These are phyloP conservation scores for Cadophora sp. DNA, from an alignment of 2,329 filamentous ascomycete species.

Conservation along the genomic window DNA sequence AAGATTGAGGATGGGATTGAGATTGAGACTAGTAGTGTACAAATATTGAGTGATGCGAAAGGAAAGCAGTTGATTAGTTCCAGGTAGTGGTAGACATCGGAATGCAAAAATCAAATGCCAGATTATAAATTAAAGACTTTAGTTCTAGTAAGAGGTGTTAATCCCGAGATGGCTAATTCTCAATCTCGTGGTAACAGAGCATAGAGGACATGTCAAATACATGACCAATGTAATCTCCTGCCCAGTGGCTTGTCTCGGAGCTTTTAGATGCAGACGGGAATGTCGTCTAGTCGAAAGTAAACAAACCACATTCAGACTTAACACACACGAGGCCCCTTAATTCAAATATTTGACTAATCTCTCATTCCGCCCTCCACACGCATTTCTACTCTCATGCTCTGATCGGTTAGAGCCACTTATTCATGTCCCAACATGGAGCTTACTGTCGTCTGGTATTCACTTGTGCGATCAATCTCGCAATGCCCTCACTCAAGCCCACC, in stretches of 20 bases:
- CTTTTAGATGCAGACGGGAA: too few species aligned
- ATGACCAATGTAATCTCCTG: too few species aligned
- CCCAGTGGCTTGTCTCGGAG: too few species aligned
- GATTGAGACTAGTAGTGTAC: neutral
- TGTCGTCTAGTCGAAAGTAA: too few species aligned
- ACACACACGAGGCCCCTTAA: too few species aligned
- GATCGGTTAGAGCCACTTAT: neutral
- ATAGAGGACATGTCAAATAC: too few species aligned
- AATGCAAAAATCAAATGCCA: neutral
- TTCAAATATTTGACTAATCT: too few species aligned
- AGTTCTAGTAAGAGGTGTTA: neutral
- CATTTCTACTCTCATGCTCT: too few species aligned
- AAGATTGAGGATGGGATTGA: neutral
- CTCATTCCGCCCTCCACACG: neutral
- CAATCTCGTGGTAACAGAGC: too few species aligned
- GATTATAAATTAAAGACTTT: neutral
- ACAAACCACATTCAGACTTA: too few species aligned
- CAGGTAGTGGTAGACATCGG: neutral
- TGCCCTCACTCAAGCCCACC: neutral
- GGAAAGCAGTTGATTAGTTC: slow-evolving; percentile 5
- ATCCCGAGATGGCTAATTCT: too few species aligned
- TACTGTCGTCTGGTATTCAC: neutral
- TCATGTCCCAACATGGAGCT: neutral
- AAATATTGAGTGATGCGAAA: neutral
- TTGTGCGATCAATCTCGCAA: neutral